Evolutionary conservation across 768 basidiomycete genomes (phyloP), one percentile per base, ranked within the genome.

Genomic region (Podaxis pistillaris): DNA sequence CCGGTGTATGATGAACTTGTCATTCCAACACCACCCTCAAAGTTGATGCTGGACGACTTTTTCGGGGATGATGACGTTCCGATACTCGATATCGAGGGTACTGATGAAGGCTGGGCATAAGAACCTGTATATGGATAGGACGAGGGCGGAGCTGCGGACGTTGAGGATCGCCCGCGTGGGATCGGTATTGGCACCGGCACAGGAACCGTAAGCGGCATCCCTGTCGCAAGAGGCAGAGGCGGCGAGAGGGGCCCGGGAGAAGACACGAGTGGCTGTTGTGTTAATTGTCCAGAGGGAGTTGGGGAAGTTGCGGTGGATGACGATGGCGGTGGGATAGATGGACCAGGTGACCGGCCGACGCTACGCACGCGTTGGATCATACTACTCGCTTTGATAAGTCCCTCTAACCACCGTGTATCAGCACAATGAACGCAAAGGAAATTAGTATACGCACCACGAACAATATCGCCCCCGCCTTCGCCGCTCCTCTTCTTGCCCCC

Each of bases 301-400:
- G 49, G 40, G 1, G 47, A 9, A 22, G 22, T 28, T 40, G 37
- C 8, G 8, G 13, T 53, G 13, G 44, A 22, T 22, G n/a, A 11
- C 11, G 50, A 4, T 28, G 47, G 17, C 17, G 28, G 30, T 7
- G 60, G 46, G 9, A 56, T 28, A 13, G 67, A 56, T 9, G 60
- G 22, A 37, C 50, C 17, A 13, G 53, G 15, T 7, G 62, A 69
- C 36, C 74, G 73, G 33, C 72, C 69, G 4, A 77, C 77, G 56
- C 77, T 77, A 33, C 68, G 67, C 1, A 77, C 77, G 15, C 81
- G 80, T 61, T 75, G 72, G 13, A 83, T 75, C 12, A 81, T 75
- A 15, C 69, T 71, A 65, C 81, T 60, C 68, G 79, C 74, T 69
- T 83, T 73, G 65, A 71, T 57, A 15, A 77, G 56, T 38, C 76